Evolutionary conservation across 2,329 filamentous ascomycete genomes (phyloP), one percentile per base, ranked within the genome.

Genomic region (Hymenoscyphus fraxineus): DNA sequence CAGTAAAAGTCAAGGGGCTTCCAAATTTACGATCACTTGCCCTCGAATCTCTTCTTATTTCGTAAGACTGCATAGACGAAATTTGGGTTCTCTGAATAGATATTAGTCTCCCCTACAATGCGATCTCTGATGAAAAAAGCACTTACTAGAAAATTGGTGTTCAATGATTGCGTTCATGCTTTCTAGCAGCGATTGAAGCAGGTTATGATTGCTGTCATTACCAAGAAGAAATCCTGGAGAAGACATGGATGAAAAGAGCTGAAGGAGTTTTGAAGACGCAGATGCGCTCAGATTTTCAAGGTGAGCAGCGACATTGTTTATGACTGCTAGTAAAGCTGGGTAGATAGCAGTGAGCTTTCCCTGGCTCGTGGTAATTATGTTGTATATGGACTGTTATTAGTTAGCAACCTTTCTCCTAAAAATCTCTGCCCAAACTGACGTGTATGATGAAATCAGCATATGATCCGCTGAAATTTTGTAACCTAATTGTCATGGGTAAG

Each of bases 361-460:
- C 78, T 97, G 94, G 73, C 93, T 96, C 5, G 88, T 90, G 0
- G 93, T 95, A 73, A 98, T 96, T 67, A 99, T 84, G 38, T 85
- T 92, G 75, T 97, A 96, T 66, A 98, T 93, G 6, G 93, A 96
- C 87, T 94, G 40, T 31, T 12, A 32, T 62, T n/a, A 31, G 55
- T 77, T 67, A 76, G 74, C 62, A 61, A 51, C 4, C 4, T 44
- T 57, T 16, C 41, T n/a, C 58, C 31, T 35, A 54, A 51, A 47
- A 56, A 40, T 12, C 59, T 2, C n/a, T 31, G 9, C 35, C 6
- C 38, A n/a, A 41, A 76, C 87, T 78, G 79, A 92, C 91, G 73
- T 93, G 94, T 65, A 99, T 90, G 61, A 99, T 81, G 74, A 95
- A 98, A 77, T 99, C 95, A 27, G 91, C 92, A 77, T 98, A 98